Conservation (phyloP, 148 eudicot genomes). For the Fagopyrum tataricum region DNA sequence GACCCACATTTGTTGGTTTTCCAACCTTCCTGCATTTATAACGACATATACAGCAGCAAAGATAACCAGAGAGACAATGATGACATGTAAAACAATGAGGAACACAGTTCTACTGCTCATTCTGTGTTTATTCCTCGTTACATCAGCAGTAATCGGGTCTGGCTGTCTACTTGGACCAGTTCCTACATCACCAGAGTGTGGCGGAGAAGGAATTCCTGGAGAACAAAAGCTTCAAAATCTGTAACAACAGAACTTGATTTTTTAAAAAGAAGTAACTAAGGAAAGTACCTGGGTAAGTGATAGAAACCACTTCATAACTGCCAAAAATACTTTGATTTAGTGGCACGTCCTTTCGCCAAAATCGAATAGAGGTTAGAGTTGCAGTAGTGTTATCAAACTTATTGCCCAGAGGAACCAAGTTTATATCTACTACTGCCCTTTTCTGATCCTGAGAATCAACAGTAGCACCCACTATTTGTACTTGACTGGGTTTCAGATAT, state of each 20-base stretch:
- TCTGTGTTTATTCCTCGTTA: constrained; percentile 46
- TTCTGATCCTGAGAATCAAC: constrained; percentile 74
- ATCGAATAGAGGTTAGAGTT: constrained; percentile 56
- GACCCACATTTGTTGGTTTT: constrained; percentile 61
- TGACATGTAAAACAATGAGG: constrained; percentile 61
- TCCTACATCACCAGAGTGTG: constrained; percentile 35
- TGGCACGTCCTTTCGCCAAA: constrained; percentile 72
- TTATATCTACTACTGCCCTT: constrained; percentile 68
- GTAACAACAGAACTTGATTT: background rate
- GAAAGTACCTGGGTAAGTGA: constrained; percentile 72
- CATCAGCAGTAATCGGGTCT: constrained; percentile 66
- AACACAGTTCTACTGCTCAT: constrained; percentile 45
- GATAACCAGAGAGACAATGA: constrained; percentile 58
- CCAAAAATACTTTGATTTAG: constrained; percentile 83
- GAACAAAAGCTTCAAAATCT: constrained; percentile 21
- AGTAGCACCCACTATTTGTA: constrained; percentile 75
- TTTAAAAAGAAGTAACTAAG: constrained; percentile 5
- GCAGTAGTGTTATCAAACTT: constrained; percentile 94
- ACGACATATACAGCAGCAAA: constrained; percentile 47
- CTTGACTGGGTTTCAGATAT: constrained; percentile 75
- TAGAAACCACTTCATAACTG: constrained; percentile 57
- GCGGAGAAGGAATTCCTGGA: constrained; percentile 70
- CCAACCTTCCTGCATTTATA: constrained; percentile 56
- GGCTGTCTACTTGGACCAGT: constrained; percentile 57
- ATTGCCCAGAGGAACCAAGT: constrained; percentile 86